Percentiles rank a stretch among this genome's conserved stretches.
Evolutionary conservation across 345 rosid species (phyloP).

Genomic region (Streptanthus diversifolius): DNA sequence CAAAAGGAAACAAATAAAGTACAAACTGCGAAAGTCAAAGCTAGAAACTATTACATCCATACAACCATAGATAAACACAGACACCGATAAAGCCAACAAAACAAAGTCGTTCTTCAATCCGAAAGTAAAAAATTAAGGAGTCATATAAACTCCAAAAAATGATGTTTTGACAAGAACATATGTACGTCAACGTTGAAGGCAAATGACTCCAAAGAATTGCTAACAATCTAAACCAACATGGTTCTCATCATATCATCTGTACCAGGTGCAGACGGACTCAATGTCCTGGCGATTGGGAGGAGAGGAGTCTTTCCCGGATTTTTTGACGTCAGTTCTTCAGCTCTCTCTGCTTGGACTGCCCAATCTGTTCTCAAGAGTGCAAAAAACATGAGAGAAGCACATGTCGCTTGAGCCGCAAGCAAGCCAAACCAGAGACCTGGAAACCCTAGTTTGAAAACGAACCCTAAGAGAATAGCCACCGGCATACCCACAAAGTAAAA

Average conservation of each 20-base stretch:
- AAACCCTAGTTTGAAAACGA: slow-evolving; percentile 67
- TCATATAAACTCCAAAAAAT: slow-evolving; percentile 21
- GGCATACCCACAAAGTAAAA: slow-evolving; percentile 96
- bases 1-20: slow-evolving; percentile 14
- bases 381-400: slow-evolving; percentile 71
- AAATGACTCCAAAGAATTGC: slow-evolving; percentile 24
- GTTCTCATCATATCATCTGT: slow-evolving; percentile 25
- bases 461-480: slow-evolving; percentile 64
- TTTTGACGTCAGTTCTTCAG: slow-evolving; percentile 59
- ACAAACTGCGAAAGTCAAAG: slow-evolving; percentile 23
- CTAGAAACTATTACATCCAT: slow-evolving; percentile 16
- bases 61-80: slow-evolving; percentile 22
- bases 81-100: slow-evolving; percentile 8
- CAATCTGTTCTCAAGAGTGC: slow-evolving; percentile 73
- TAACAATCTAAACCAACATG: slow-evolving; percentile 26
- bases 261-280: neutral
- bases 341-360: slow-evolving; percentile 64
- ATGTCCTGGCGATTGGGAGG: slow-evolving; percentile 17
- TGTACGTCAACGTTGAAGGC: slow-evolving; percentile 15
- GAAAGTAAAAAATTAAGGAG: slow-evolving; percentile 13
- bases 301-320: slow-evolving; percentile 11
- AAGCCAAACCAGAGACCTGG: slow-evolving; percentile 85
- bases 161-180: slow-evolving; percentile 13
- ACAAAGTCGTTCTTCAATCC: neutral
- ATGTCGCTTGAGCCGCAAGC: slow-evolving; percentile 90